Conservation (phyloP, 495 filamentous ascomycete genomes). For the Podospora anserina region DNA sequence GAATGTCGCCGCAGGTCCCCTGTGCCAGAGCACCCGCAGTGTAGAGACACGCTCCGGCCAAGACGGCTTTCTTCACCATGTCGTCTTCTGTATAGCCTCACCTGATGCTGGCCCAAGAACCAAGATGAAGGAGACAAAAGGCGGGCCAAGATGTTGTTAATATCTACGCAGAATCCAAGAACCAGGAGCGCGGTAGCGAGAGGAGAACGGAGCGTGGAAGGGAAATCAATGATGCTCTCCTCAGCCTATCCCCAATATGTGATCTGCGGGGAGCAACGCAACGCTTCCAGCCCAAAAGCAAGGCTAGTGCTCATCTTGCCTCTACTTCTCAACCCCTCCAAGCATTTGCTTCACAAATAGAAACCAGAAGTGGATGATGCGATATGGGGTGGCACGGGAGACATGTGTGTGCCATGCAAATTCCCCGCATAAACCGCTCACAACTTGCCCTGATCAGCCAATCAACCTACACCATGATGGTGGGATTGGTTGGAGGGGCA, state of each 20-base stretch:
- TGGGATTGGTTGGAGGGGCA: neutral
- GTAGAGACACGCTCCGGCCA: slow-evolving; percentile 19
- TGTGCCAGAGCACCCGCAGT: slow-evolving; percentile 18
- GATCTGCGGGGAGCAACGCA: neutral
- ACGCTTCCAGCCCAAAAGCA: neutral
- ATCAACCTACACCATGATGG: neutral
- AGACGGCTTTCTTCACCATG: slow-evolving; percentile 24
- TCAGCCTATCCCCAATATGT: neutral
- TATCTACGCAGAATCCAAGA: neutral
- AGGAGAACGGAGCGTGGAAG: neutral
- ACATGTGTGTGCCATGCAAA: neutral
- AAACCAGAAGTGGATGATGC: neutral
- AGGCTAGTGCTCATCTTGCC: neutral
- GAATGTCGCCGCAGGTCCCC: slow-evolving; percentile 31
- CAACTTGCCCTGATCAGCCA: neutral
- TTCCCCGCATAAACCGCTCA: slow-evolving; percentile 9
- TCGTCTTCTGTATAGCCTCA: neutral
- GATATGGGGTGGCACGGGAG: neutral
- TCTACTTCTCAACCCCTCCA: neutral
- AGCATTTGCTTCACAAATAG: neutral
- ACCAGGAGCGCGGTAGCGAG: slow-evolving; percentile 15
- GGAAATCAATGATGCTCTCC: neutral
- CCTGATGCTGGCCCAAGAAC: neutral
- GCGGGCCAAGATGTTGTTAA: neutral
- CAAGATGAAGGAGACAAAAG: neutral